A percentile compares a stretch with the other conserved stretches of the same genome.
Conservation (phyloP, 2,329 filamentous ascomycete genomes). For the Epichloe baconii region DNA sequence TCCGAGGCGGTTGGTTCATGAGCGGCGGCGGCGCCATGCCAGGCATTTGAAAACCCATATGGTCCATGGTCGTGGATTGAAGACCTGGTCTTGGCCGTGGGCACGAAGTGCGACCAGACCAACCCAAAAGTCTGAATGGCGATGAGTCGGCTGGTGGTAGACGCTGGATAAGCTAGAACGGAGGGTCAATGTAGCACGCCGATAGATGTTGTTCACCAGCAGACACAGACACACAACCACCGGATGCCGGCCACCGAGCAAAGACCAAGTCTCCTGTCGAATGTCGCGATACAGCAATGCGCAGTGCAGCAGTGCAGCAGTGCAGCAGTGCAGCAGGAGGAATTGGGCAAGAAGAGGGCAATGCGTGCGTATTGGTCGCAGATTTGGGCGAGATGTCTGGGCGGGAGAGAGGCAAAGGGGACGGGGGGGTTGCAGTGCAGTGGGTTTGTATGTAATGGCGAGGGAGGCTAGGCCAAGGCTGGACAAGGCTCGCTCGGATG, state of each 20-base stretch:
- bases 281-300: neutral
- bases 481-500: neutral
- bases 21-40: slow-evolving; percentile 41
- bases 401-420: neutral
- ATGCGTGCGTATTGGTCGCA: neutral
- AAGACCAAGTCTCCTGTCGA: neutral
- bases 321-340: too few relatives aligned
- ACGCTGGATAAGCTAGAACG: too few relatives aligned
- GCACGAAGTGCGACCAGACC: neutral
- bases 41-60: slow-evolving; percentile 46
- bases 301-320: too few relatives aligned
- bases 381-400: neutral
- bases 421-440: too few relatives aligned
- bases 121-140: neutral
- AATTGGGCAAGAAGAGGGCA: too few relatives aligned
- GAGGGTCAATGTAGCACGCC: too few relatives aligned
- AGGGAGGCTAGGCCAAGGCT: neutral
- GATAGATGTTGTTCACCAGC: too few relatives aligned
- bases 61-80: slow-evolving; percentile 23
- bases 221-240: too few relatives aligned
- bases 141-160: neutral
- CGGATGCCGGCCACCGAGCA: too few relatives aligned
- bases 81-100: neutral
- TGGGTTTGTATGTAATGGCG: neutral
- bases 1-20: slow-evolving; percentile 54